A percentile compares a stretch with the other conserved stretches of the same genome.
phyloP scores from a whole-genome alignment of 805 yeast species.

The Kluyveromyces nonfermentans region DNA sequence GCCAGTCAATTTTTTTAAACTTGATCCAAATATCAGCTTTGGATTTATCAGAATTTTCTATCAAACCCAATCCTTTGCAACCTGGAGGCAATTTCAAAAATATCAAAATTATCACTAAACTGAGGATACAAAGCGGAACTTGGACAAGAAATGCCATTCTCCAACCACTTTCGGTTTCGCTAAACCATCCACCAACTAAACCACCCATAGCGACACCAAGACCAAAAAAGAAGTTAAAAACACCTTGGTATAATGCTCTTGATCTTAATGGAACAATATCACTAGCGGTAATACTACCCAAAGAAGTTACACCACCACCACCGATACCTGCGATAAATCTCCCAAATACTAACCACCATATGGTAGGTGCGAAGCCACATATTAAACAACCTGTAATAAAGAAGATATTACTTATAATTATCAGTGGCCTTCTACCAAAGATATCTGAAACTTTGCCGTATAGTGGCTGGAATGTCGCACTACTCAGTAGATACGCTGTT shows the following conservation, averaged over 20 bases:
- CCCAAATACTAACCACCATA: constrained; percentile 40
- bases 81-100: constrained; percentile 31
- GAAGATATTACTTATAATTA: constrained; percentile 42
- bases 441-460: constrained; percentile 65
- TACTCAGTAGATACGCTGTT: constrained; percentile 56
- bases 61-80: constrained; percentile 24
- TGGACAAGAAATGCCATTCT: constrained; percentile 48
- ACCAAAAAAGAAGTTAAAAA: constrained; percentile 68
- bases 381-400: constrained; percentile 50
- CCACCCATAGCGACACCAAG: constrained; percentile 73
- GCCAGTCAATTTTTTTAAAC: constrained; percentile 46
- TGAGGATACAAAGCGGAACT: constrained; percentile 41
- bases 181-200: constrained; percentile 48
- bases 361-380: constrained; percentile 43
- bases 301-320: constrained; percentile 76
- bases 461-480: constrained; percentile 66
- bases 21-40: constrained; percentile 35
- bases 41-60: constrained; percentile 21
- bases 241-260: constrained; percentile 76
- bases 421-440: constrained; percentile 51
- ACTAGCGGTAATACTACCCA: constrained; percentile 65
- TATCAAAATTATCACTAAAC: constrained; percentile 38
- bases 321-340: constrained; percentile 78
- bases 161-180: constrained; percentile 50
- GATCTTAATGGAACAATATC: constrained; percentile 71